These are phyloP conservation scores for Bryoglossum gracile DNA, from an alignment of 495 filamentous ascomycete species.

Conservation along the genomic window DNA sequence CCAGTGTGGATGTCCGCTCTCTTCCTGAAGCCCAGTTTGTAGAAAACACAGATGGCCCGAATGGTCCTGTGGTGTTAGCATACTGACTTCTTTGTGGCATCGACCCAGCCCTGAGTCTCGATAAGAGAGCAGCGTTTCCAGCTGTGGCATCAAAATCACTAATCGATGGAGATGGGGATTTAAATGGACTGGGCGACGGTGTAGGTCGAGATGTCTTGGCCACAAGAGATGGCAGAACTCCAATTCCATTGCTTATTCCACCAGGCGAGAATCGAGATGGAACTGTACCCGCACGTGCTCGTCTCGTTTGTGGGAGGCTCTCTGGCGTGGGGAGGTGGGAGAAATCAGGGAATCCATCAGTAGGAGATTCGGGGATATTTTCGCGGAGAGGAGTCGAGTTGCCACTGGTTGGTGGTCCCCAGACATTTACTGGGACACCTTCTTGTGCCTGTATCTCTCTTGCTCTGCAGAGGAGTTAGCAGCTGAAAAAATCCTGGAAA, in stretches of 20 bases:
- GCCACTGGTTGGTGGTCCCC: conserved; percentile 93
- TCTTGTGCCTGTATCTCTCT: conserved; percentile 97
- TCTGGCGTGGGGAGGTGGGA: conserved; percentile 54
- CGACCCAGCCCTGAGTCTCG: conserved; percentile 85
- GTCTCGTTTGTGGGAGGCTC: conserved; percentile 50
- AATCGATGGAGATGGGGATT: conserved; percentile 64
- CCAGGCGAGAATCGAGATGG: conserved; percentile 86
- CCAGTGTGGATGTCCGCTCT: conserved; percentile 75
- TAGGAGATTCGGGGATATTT: conserved; percentile 95
- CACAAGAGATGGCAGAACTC: conserved; percentile 56
- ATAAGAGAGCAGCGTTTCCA: conserved; percentile 65
- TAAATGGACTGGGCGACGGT: conserved; percentile 86
- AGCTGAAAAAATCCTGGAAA: background rate
- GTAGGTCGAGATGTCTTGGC: conserved; percentile 82
- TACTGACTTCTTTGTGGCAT: conserved; percentile 84
- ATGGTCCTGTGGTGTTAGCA: conserved; percentile 53
- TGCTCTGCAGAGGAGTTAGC: conserved; percentile 49
- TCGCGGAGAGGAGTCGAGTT: conserved; percentile 94
- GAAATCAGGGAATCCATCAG: conserved; percentile 91
- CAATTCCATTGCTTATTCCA: conserved; percentile 46
- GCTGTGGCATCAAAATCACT: conserved; percentile 52
- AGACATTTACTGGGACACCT: conserved; percentile 70
- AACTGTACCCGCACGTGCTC: conserved; percentile 90
- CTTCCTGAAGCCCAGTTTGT: conserved; percentile 71
- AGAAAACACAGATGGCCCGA: conserved; percentile 84